Conservation (phyloP, 2,329 filamentous ascomycete genomes). For the Sporothrix phasma region DNA sequence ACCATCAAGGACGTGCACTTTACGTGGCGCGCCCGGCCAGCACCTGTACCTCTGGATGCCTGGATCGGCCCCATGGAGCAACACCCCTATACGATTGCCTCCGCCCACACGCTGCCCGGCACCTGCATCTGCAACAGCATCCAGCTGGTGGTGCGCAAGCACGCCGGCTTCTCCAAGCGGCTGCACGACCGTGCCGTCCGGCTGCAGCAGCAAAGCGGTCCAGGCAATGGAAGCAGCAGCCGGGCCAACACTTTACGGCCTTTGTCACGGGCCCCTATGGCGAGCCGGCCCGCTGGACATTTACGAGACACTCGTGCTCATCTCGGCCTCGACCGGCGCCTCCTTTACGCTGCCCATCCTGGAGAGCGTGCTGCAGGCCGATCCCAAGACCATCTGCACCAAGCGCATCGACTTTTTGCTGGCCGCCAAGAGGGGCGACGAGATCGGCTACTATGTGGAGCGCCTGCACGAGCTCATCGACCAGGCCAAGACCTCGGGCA, state of each 20-base stretch:
- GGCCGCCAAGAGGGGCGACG: constrained; percentile 40
- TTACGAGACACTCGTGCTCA: constrained; percentile 49
- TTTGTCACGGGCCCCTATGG: constrained; percentile 50
- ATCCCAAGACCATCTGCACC: constrained; percentile 34
- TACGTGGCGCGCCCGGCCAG: constrained; percentile 48
- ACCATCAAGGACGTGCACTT: constrained; percentile 52
- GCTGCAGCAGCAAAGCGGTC: constrained; percentile 18
- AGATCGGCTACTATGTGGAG: constrained; percentile 46
- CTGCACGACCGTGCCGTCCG: constrained; percentile 39
- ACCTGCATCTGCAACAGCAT: constrained; percentile 49
- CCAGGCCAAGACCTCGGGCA: constrained; percentile 33
- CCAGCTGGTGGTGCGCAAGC: constrained; percentile 47
- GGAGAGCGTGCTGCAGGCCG: constrained; percentile 40
- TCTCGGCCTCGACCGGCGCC: constrained; percentile 53
- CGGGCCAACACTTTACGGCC: constrained; percentile 29
- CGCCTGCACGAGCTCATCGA: constrained; percentile 38
- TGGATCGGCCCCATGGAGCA: constrained; percentile 43
- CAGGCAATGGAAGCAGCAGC: constrained; percentile 13
- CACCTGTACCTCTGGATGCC: constrained; percentile 52
- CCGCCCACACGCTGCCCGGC: constrained; percentile 39
- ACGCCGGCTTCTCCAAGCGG: constrained; percentile 47
- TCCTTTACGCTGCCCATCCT: constrained; percentile 52
- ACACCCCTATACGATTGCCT: constrained; percentile 54
- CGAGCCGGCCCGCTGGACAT: constrained; percentile 43
- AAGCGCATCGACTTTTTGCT: constrained; percentile 45